Conservation (phyloP, 257 asterid genomes). For the Gentiana macrophylla region DNA sequence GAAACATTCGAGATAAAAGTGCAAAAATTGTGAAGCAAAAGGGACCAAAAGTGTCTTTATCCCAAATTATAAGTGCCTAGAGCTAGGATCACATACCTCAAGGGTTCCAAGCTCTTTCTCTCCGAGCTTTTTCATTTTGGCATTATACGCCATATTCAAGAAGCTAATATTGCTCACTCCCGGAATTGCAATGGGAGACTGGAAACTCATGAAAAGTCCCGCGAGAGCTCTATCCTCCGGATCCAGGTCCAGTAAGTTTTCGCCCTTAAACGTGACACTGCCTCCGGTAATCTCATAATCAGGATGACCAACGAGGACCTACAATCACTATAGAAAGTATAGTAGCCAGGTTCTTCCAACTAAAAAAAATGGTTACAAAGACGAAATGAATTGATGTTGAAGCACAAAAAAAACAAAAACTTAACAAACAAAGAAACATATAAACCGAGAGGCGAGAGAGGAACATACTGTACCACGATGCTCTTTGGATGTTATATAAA, state of each 20-base stretch:
- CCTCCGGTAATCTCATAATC: conserved; percentile 94
- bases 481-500: too few relatives aligned
- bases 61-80: not conserved
- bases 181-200: conserved; percentile 93
- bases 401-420: not conserved
- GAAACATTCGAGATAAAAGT: too few relatives aligned
- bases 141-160: conserved; percentile 95
- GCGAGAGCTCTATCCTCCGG: conserved; percentile 95
- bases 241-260: conserved; percentile 80
- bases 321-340: conserved; percentile 16
- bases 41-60: too few relatives aligned
- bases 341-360: not conserved
- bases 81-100: conserved; percentile 43
- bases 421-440: not conserved
- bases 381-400: not conserved
- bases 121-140: conserved; percentile 66
- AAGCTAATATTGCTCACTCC: conserved; percentile 95
- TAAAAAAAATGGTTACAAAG: not conserved
- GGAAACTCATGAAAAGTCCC: conserved; percentile 96
- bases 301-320: conserved; percentile 99
- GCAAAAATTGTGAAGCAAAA: too few relatives aligned
- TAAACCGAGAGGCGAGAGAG: not conserved
- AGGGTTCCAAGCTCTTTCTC: conserved; percentile 89
- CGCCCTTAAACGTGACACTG: conserved; percentile 70
- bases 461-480: too few relatives aligned